phyloP scores from a whole-genome alignment of 140 eudicot genomes.

The Bidens hawaiensis region DNA sequence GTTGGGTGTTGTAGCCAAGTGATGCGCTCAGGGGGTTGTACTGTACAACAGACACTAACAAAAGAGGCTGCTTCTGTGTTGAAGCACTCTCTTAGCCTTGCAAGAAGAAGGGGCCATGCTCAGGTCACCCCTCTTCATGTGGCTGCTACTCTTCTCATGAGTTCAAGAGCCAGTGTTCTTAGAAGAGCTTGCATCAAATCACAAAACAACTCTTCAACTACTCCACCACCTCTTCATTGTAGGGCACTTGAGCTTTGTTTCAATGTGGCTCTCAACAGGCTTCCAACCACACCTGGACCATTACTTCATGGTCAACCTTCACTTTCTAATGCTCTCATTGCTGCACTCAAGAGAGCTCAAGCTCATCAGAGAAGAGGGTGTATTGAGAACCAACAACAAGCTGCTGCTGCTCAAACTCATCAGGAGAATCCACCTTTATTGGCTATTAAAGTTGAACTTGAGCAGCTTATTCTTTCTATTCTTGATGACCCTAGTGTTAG shows the following conservation, averaged over 20 bases:
- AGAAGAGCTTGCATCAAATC: conserved; percentile 70
- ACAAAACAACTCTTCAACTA: conserved; percentile 18
- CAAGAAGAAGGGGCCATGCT: conserved; percentile 87
- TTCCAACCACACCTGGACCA: conserved; percentile 59
- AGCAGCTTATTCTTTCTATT: conserved; percentile 69
- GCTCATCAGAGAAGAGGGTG: conserved; percentile 83
- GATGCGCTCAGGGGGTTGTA: conserved; percentile 86
- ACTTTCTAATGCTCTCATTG: conserved; percentile 73
- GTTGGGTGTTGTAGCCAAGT: conserved; percentile 56
- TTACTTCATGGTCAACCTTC: conserved; percentile 72
- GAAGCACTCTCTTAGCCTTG: conserved; percentile 82
- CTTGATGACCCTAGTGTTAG: conserved; percentile 94
- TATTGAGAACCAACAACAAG: conserved; percentile 48
- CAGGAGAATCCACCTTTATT: conserved; percentile 57
- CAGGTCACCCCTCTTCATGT: conserved; percentile 92
- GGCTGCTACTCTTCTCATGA: conserved; percentile 65
- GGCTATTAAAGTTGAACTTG: conserved; percentile 80
- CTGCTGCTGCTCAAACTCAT: conserved; percentile 35
- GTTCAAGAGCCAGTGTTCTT: conserved; percentile 47
- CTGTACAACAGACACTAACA: conserved; percentile 90
- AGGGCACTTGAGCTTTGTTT: conserved; percentile 82
- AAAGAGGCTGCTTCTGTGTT: conserved; percentile 89
- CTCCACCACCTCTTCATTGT: conserved; percentile 39
- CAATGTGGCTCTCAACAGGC: conserved; percentile 73
- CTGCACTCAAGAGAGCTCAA: conserved; percentile 88